Base-by-base conservation (phyloP, 2,329 filamentous ascomycete genomes). In the Alternaria brassicae region DNA sequence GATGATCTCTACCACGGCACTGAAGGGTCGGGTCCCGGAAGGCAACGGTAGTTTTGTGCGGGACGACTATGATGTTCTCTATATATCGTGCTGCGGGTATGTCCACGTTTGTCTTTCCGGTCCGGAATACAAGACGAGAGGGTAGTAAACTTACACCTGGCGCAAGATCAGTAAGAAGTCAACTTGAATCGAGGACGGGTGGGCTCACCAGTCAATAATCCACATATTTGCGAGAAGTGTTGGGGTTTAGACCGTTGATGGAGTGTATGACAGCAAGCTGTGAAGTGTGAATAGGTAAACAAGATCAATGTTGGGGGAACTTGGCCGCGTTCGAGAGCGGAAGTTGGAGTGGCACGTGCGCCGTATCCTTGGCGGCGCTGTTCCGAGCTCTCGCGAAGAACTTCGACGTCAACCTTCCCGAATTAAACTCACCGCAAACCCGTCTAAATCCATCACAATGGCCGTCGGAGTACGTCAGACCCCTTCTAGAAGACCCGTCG, bases 131-230 rank as follows among this genome's bases (percentile, higher is more conserved):
- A 42, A 47, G 45, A 41, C 53, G 41, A 56, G 51, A 45, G 52
- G 41, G 23, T 36, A 19, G 55, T 56, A 40, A 56, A 72, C 72
- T 72, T 74, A 75, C 72, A 74, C 72, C 72, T 75, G 58, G 60
- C 41, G 27, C 56, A 37, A 51, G n/a, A 42, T 72, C 55, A 71
- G 63, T 51, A 55, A 27, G 21, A 28, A 27, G 28, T 51, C 12
- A 10, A 15, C n/a, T 17, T 4, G 6, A 9, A 4, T 13, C 25
- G 3, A 17, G 8, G 30, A 30, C 9, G 3, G 8, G 12, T 27
- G 23, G 32, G 54, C 61, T 66, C 59, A 95, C 92, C 92, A 96
- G 87, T 94, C 92, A 78, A 96, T 82, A 80, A 96, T 91, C 91
- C 92, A 96, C 92, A 96, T 96, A 55, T 13, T 58, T 55, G 58